Base-by-base conservation (phyloP, 1,284 basidiomycete species). In the Termitomyces sp. region DNA sequence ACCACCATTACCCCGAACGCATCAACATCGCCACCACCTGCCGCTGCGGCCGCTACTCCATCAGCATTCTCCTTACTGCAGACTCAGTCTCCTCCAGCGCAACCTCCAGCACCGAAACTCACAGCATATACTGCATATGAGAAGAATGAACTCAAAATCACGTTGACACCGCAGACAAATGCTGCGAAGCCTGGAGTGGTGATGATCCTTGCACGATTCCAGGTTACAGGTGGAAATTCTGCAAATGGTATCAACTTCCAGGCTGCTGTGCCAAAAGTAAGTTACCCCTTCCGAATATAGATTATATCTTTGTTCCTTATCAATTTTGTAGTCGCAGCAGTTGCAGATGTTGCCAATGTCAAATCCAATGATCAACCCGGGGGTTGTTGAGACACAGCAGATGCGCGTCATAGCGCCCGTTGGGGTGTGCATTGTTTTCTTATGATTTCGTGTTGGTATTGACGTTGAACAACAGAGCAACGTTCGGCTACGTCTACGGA, bases 341-440 rank as follows among this genome's bases (percentile, higher is more conserved):
- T 70, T 99, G 53, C 95, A 98, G 68, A 99, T 99, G 96, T 80
- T 94, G 54, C 92, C 96, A 5, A 98, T 99, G 86, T 94, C 93
- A 7, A 94, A 87, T 68, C 72, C 88, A 9, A 85, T 84, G 49
- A 77, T 99, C 21, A 73, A 70, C 13, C 87, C 93, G 0, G 93
- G 93, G 1, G 72, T 82, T 8, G 81, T 82, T 16, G 96, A 97
- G 71, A 97, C 93, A 14, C 97, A 99, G 68, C 93, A 96, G 64
- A 87, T 99, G 86, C 81, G 94, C 9, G 84, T 99, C 28, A 80
- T 93, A 48, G 93, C 91, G 7, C 93, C 93, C 6, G 79, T 79
- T 3, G 93, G 93, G 26, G 93, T 95, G 64, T 73, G 91, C 82
- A 4, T 14, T 26, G 50, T 44, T 19, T 31, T 16, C 11, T 5